A percentile compares a stretch with the other conserved stretches of the same genome.
These are phyloP conservation scores for Bolboschoenoplectus hybrid DNA, from an alignment of 202 grass and related monocot species.

Conservation along the genomic window DNA sequence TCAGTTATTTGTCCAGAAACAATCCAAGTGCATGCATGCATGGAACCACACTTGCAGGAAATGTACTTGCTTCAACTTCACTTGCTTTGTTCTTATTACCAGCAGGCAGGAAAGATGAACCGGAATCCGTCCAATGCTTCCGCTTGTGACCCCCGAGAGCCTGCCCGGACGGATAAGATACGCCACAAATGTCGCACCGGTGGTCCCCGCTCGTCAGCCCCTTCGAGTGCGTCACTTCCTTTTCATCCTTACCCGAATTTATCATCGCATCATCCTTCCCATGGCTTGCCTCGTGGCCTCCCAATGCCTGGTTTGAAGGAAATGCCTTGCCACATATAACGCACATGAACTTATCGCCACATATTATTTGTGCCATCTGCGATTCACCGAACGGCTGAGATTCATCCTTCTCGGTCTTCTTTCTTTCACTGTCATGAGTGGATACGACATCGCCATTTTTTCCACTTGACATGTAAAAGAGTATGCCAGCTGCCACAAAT, in stretches of 20 bases:
- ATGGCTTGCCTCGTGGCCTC: constrained; percentile 46
- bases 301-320: constrained; percentile 41
- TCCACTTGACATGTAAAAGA: background rate
- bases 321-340: constrained; percentile 43
- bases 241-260: background rate
- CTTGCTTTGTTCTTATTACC: background rate
- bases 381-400: background rate
- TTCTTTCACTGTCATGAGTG: background rate
- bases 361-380: background rate
- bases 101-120: background rate
- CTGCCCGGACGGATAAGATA: constrained; percentile 37
- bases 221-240: background rate
- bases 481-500: constrained; percentile 30
- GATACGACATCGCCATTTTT: background rate
- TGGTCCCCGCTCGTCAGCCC: background rate
- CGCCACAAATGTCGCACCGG: constrained; percentile 39
- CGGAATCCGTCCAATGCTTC: constrained; percentile 33
- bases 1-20: background rate
- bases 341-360: constrained; percentile 8
- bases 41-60: background rate
- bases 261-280: constrained; percentile 7
- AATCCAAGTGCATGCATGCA: background rate
- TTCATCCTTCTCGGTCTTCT: constrained; percentile 8
- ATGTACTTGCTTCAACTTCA: constrained; percentile 3
- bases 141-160: constrained; percentile 49